Percentiles rank a stretch among this genome's conserved stretches.
These are phyloP conservation scores for Cnidoscolus chayamansa DNA, from an alignment of 441 rosid species.

Conservation along the genomic window DNA sequence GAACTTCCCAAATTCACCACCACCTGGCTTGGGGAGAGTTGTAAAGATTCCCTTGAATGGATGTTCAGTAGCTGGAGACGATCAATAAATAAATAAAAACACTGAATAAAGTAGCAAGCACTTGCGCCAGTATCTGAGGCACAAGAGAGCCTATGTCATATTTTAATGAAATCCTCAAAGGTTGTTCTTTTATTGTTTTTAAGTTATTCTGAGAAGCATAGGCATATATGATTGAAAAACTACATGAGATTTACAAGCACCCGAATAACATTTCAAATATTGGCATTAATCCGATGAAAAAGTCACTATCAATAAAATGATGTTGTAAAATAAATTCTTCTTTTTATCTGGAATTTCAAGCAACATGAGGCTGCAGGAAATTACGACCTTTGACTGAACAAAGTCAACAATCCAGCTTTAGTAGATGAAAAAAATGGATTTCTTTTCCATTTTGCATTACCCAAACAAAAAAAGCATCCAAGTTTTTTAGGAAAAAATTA, in stretches of 20 bases:
- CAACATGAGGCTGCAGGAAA: not conserved
- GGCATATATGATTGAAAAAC: not conserved
- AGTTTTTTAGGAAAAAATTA: too few relatives aligned
- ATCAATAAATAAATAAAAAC: not conserved
- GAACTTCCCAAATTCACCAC: conserved; percentile 96
- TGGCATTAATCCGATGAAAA: not conserved
- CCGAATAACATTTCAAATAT: not conserved
- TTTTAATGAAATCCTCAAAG: too few relatives aligned
- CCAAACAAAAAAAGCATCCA: not conserved
- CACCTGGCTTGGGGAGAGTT: conserved; percentile 88
- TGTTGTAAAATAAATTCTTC: not conserved
- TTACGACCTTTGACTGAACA: not conserved
- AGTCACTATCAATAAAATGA: too few relatives aligned
- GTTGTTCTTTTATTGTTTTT: too few relatives aligned
- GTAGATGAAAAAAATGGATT: not conserved
- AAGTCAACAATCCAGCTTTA: not conserved
- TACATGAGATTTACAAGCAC: not conserved
- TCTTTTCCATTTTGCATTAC: not conserved
- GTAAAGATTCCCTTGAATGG: conserved; percentile 83
- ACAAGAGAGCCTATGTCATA: too few relatives aligned
- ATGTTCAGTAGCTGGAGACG: conserved; percentile 73
- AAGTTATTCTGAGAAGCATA: not conserved
- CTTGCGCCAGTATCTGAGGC: too few relatives aligned
- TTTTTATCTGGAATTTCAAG: conserved; percentile 5
- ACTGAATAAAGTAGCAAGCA: too few relatives aligned